phyloP scores from a whole-genome alignment of 2,329 filamentous ascomycete species.

The Trematosphaeria pertusa region DNA sequence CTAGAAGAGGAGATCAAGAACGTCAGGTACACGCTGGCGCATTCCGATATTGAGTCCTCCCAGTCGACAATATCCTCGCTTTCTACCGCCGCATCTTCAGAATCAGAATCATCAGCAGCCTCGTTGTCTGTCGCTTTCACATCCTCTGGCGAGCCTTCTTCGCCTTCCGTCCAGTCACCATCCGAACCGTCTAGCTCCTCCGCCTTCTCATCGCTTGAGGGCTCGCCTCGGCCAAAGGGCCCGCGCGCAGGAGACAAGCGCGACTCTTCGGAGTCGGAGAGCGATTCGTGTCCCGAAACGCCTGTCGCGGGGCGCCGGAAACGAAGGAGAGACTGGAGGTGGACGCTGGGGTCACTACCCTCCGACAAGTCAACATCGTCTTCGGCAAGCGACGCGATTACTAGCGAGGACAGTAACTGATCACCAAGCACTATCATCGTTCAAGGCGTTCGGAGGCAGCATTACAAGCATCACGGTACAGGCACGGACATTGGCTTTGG shows the following conservation, averaged over 20 bases:
- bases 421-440: slow-evolving; percentile 1
- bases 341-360: slow-evolving; percentile 60
- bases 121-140: slow-evolving; percentile 22
- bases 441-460: slow-evolving; percentile 10
- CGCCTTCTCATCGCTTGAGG: slow-evolving; percentile 29
- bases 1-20: slow-evolving; percentile 67
- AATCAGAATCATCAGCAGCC: slow-evolving; percentile 19
- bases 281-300: slow-evolving; percentile 59
- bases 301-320: slow-evolving; percentile 62
- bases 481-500: slow-evolving; percentile 18
- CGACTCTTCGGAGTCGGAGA: slow-evolving; percentile 57
- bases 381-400: slow-evolving; percentile 26
- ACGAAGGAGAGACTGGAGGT: slow-evolving; percentile 62
- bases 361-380: slow-evolving; percentile 32
- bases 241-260: slow-evolving; percentile 52
- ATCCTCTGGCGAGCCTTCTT: slow-evolving; percentile 6
- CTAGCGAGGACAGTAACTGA: slow-evolving; percentile 41
- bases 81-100: slow-evolving; percentile 18
- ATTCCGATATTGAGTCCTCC: slow-evolving; percentile 61
- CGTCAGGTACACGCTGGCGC: slow-evolving; percentile 61
- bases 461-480: slow-evolving; percentile 10
- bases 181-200: slow-evolving; percentile 20
- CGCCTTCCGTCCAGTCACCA: slow-evolving; percentile 22
- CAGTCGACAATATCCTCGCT: slow-evolving; percentile 36
- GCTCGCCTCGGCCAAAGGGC: slow-evolving; percentile 30